These are phyloP conservation scores for Trypanosoma caninum DNA, from an alignment of 208 protist species.

Conservation along the genomic window DNA sequence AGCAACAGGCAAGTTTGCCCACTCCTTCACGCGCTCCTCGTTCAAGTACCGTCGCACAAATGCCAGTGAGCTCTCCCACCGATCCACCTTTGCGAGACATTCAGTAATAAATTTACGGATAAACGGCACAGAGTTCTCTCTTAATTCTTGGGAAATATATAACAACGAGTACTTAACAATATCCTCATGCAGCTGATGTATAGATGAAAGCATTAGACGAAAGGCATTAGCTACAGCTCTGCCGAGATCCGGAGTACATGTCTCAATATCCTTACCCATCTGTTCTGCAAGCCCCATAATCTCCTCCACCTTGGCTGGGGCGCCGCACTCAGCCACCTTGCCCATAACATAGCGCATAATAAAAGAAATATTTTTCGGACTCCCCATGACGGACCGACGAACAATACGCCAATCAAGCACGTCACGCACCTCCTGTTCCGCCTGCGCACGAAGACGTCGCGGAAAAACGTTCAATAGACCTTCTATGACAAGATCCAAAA, in stretches of 20 bases:
- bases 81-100: conserved; percentile 44
- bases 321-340: conserved; percentile 58
- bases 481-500: conserved; percentile 53
- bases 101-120: conserved; percentile 65
- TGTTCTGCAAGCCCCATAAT: conserved; percentile 26
- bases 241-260: conserved; percentile 46
- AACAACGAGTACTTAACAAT: conserved; percentile 65
- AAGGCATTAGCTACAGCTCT: conserved; percentile 63
- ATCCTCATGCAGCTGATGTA: conserved; percentile 55
- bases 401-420: conserved; percentile 74
- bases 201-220: conserved; percentile 58
- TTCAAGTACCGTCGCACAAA: conserved; percentile 56
- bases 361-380: conserved; percentile 41
- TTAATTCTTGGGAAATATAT: conserved; percentile 49
- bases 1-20: conserved; percentile 32
- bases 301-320: conserved; percentile 52
- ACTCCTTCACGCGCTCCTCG: conserved; percentile 30
- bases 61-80: conserved; percentile 57
- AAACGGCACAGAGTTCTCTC: conserved; percentile 58
- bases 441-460: conserved; percentile 43
- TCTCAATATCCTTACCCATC: conserved; percentile 46
- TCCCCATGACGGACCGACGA: conserved; percentile 30
- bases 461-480: conserved; percentile 65
- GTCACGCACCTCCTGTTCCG: conserved; percentile 71
- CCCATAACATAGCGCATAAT: conserved; percentile 66